These are phyloP conservation scores for Tetrapisispora pingtungensis DNA, from an alignment of 805 yeast genomes.

Conservation along the genomic window DNA sequence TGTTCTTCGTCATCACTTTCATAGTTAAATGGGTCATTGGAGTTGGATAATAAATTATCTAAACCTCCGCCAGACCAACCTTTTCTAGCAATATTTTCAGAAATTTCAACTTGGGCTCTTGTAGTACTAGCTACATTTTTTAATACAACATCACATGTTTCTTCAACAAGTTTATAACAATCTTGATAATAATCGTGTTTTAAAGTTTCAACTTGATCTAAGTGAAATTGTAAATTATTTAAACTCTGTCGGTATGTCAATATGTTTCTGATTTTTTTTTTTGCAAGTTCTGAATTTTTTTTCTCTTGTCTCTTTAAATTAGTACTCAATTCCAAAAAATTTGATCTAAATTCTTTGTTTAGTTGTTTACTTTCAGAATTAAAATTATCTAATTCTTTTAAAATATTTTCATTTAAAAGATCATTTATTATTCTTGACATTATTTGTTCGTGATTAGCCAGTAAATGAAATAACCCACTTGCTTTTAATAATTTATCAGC, in stretches of 20 bases:
- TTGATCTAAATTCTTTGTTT: constrained; percentile 44
- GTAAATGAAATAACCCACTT: constrained; percentile 66
- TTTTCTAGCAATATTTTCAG: constrained; percentile 70
- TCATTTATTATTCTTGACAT: constrained; percentile 46
- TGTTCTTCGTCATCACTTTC: constrained; percentile 3
- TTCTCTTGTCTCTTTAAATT: constrained; percentile 50
- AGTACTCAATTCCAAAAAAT: constrained; percentile 43
- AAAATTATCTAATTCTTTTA: constrained; percentile 36
- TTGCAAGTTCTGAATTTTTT: constrained; percentile 49
- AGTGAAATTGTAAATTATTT: constrained; percentile 55
- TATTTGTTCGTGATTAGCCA: constrained; percentile 69
- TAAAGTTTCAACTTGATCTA: constrained; percentile 68
- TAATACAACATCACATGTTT: constrained; percentile 47
- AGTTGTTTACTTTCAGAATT: constrained; percentile 34
- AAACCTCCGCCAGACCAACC: constrained; percentile 86
- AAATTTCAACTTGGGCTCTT: constrained; percentile 71
- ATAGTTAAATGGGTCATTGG: constrained; percentile 55
- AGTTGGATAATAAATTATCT: constrained; percentile 52
- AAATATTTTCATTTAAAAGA: constrained; percentile 48
- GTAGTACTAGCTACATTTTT: constrained; percentile 52
- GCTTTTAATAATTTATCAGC: constrained; percentile 60
- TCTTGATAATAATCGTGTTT: constrained; percentile 67
- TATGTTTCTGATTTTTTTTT: constrained; percentile 52
- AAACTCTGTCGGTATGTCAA: constrained; percentile 58
- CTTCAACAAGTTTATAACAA: constrained; percentile 51